Conservation (phyloP, 202 grass and related monocot species). For the Carex arenaria region DNA sequence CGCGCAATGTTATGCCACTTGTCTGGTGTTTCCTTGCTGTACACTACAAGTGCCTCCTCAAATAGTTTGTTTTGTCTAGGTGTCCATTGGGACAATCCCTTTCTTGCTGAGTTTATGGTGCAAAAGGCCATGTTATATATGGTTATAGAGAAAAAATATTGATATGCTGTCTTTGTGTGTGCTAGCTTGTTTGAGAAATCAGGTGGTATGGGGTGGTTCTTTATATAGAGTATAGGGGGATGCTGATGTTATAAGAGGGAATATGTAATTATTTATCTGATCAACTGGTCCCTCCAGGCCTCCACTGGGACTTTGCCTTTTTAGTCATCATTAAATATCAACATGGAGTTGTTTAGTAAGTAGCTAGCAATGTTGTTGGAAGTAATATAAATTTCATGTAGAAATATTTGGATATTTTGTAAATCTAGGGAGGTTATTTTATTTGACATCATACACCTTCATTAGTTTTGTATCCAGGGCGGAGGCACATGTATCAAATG, state of each 20-base stretch:
- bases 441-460: neutral
- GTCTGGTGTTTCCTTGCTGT: slow-evolving; percentile 50
- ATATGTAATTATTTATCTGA: slow-evolving; percentile 8
- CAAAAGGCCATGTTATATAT: slow-evolving; percentile 38
- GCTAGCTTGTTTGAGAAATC: neutral
- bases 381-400: neutral
- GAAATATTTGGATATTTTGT: neutral
- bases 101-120: slow-evolving; percentile 32
- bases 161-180: neutral
- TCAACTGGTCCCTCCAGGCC: neutral
- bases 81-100: slow-evolving; percentile 31
- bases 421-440: neutral
- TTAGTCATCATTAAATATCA: neutral
- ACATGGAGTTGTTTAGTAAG: neutral
- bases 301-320: neutral
- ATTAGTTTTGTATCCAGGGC: too few species aligned
- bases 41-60: slow-evolving; percentile 46
- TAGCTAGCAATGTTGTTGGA: neutral
- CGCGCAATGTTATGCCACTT: slow-evolving; percentile 54
- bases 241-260: neutral
- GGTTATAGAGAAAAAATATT: neutral
- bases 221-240: neutral
- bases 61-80: slow-evolving; percentile 42
- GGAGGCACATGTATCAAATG: too few species aligned
- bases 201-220: neutral